phyloP scores from a whole-genome alignment of 2,329 filamentous ascomycete genomes.

The Pseudocercospora ulei region DNA sequence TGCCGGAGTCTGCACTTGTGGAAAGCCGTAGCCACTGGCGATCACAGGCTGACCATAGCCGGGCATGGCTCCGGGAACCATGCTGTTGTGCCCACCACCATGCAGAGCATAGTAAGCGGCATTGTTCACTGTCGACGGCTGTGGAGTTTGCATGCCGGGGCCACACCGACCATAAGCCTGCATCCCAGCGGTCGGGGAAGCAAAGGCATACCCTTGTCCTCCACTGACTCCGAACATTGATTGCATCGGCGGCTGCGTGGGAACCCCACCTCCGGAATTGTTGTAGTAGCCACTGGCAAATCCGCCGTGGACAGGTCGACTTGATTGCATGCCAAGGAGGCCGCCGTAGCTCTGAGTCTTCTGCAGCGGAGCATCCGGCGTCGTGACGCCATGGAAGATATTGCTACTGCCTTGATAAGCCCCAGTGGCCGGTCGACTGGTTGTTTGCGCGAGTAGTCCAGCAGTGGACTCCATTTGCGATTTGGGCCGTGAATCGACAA shows the following conservation, averaged over 20 bases:
- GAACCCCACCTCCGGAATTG: conserved; percentile 16
- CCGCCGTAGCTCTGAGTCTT: conserved; percentile 23
- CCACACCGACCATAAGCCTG: conserved; percentile 17
- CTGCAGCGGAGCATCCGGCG: conserved; percentile 5
- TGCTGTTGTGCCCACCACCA: conserved; percentile 13
- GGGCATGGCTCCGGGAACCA: conserved; percentile 1
- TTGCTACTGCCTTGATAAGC: conserved; percentile 28
- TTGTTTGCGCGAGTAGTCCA: conserved; percentile 21
- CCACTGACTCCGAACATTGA: conserved; percentile 21
- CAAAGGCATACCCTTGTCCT: conserved; percentile 21
- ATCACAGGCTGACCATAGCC: conserved; percentile 1
- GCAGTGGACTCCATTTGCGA: conserved; percentile 28
- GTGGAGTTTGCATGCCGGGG: conserved; percentile 14
- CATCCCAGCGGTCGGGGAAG: conserved; percentile 25
- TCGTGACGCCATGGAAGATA: conserved; percentile 8
- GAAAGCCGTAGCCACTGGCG: conserved; percentile 1
- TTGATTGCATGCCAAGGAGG: conserved; percentile 18
- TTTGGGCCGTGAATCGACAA: conserved; percentile 27
- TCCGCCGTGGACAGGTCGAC: conserved; percentile 29
- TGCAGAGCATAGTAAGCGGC: conserved; percentile 18
- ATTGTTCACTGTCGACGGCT: conserved; percentile 15
- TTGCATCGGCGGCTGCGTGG: conserved; percentile 10
- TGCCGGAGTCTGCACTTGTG: conserved; percentile 3
- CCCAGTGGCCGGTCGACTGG: conserved; percentile 26
- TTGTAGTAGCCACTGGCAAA: conserved; percentile 29